Evolutionary conservation across 345 rosid genomes (phyloP), one percentile per base, ranked within the genome.

Genomic region (Bruguiera gymnorhiza): DNA sequence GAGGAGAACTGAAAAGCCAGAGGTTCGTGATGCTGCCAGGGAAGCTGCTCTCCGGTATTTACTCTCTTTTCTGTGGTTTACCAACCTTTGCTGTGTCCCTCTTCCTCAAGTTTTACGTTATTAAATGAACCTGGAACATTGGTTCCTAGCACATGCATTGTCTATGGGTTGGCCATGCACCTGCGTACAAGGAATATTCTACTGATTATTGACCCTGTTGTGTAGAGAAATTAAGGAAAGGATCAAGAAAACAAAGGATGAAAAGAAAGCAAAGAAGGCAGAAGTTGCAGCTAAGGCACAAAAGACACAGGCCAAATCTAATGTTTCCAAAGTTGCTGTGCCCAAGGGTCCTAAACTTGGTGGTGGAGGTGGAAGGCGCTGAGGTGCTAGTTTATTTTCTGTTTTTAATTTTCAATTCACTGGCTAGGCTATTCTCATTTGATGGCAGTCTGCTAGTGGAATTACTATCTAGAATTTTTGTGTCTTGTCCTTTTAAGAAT

Each of bases 21-120:
- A 78, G 74, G 75, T 78, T 62, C 68, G 81, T 60, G 78, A 78
- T 74, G 81, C 81, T 50, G 81, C 81, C 34, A 70, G 81, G 46
- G 81, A 78, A 66, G 75, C 81, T 66, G 75, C 77, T 55, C 77
- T 78, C 30, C 71, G 81, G 79, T 76, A 39, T 43, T 74, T 64
- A 56, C 29, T 24, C 30, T 56, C 60, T 56, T 15, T 56, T 43
- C 50, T 43, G 4, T 13, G 5, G 19, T 43, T 43, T 43, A 5
- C 50, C 19, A 3, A 13, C 5, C 0, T 48, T 26, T 60, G 55
- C 8, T 48, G 6, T 69, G 7, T 21, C 1, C 39, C 24, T 43
- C 50, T 43, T 43, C 19, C 19, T 3, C 18, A n/a, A 1, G 60
- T 5, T 8, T 56, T 21, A 24, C 0, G 7, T n/a, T 8, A 27